Percentiles rank a stretch among this genome's conserved stretches.
Conservation (phyloP, 305 asterid species). For the Fraxinus floribunda region DNA sequence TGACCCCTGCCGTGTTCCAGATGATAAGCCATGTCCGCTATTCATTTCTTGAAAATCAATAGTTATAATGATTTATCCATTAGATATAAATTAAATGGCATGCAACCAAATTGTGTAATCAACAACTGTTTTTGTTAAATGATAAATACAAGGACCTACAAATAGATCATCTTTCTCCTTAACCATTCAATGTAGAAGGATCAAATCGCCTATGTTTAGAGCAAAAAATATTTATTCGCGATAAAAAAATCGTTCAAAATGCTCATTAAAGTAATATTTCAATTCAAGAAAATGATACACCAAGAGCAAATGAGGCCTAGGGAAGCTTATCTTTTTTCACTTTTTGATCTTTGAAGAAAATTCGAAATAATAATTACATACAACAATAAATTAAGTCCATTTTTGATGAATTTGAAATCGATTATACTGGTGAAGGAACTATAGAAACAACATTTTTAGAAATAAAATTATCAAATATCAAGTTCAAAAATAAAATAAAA, state of each 20-base stretch:
- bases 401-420: neutral
- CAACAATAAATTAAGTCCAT: neutral
- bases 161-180: neutral
- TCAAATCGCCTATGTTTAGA: neutral
- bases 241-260: neutral
- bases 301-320: too few relatives aligned
- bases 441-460: neutral
- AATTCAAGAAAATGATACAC: neutral
- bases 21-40: neutral
- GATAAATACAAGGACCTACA: too few relatives aligned
- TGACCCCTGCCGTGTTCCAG: slow-evolving; percentile 1
- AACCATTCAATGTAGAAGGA: neutral
- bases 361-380: neutral
- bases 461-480: neutral
- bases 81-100: neutral
- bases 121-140: neutral
- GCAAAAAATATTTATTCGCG: neutral
- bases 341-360: neutral
- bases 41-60: neutral
- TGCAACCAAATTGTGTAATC: neutral
- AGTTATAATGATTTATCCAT: neutral
- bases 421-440: neutral
- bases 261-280: neutral
- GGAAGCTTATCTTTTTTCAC: neutral
- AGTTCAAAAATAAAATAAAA: slow-evolving; percentile 14